phyloP scores from a whole-genome alignment of 2,329 filamentous ascomycete species.

The Harringtonia aguacate region DNA sequence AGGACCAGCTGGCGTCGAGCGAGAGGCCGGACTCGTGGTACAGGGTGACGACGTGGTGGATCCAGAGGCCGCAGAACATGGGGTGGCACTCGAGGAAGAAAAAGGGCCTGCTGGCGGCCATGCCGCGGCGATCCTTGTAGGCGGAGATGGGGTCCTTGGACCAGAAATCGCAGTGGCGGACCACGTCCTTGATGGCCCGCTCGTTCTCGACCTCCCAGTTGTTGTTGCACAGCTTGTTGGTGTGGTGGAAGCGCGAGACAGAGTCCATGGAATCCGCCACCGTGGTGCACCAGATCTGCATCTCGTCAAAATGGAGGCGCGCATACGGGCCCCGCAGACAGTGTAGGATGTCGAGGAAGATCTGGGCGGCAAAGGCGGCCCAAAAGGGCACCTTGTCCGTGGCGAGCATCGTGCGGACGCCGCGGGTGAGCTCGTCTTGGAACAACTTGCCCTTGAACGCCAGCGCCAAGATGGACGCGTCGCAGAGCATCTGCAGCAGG shows the following conservation, averaged over 20 bases:
- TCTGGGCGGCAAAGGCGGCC: conserved; percentile 27
- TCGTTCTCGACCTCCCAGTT: conserved; percentile 20
- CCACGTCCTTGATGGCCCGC: neutral
- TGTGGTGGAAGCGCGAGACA: conserved; percentile 20
- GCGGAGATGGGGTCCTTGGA: neutral
- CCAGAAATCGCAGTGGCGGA: neutral
- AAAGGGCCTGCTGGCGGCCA: neutral
- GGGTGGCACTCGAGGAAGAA: conserved; percentile 6
- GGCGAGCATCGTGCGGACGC: conserved; percentile 9
- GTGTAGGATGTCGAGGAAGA: conserved; percentile 30
- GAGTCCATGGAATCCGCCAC: conserved; percentile 16
- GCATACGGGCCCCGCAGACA: conserved; percentile 12
- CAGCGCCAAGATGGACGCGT: neutral
- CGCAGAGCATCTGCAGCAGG: conserved; percentile 18
- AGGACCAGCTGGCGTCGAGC: conserved; percentile 26
- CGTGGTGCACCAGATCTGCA: conserved; percentile 8
- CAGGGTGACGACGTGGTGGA: conserved; percentile 22
- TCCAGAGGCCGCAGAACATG: conserved; percentile 24
- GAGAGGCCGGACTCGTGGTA: conserved; percentile 21
- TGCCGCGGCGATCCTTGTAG: neutral
- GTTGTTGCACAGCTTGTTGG: conserved; percentile 10
- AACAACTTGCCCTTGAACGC: neutral
- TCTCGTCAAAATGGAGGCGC: conserved; percentile 4
- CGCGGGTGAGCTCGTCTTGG: neutral
- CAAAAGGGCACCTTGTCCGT: conserved; percentile 22